Evolutionary conservation across 1,284 basidiomycete species (phyloP).

Genomic region (Gomphus sp.): DNA sequence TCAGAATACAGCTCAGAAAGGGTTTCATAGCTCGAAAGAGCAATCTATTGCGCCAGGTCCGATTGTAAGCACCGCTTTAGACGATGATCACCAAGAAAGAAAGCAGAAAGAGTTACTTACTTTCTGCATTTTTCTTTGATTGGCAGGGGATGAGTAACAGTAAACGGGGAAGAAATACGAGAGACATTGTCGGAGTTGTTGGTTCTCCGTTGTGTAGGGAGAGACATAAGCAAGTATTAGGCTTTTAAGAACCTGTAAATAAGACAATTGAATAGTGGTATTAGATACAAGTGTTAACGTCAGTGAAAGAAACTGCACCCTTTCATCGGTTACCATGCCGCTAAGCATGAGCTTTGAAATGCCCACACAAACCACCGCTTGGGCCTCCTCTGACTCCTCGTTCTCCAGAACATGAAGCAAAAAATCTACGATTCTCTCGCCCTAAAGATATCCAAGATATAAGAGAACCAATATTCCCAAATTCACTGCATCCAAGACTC

Average conservation of each 20-base stretch:
- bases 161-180: constrained; percentile 96
- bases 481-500: constrained; percentile 2
- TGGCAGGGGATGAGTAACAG: constrained; percentile 74
- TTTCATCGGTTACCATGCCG: constrained; percentile 71
- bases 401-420: constrained; percentile 67
- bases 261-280: neutral
- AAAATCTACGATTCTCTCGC: constrained; percentile 64
- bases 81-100: neutral
- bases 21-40: constrained; percentile 66
- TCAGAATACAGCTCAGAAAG: constrained; percentile 64
- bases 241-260: constrained; percentile 61
- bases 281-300: neutral
- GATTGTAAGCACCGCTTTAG: neutral
- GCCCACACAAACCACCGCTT: constrained; percentile 76
- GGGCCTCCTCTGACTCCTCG: constrained; percentile 69
- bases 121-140: constrained; percentile 74
- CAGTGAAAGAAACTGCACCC: constrained; percentile 32
- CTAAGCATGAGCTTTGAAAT: constrained; percentile 86
- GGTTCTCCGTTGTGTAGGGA: constrained; percentile 79
- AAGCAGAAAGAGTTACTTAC: constrained; percentile 30
- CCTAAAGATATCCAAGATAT: constrained; percentile 31
- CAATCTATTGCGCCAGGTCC: constrained; percentile 43
- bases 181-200: constrained; percentile 84
- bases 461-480: neutral
- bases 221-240: constrained; percentile 83